Evolutionary conservation across 1,139 yeast species (phyloP), one percentile per base, ranked within the genome.

Genomic region (Saccharomycopsis hybrid): DNA sequence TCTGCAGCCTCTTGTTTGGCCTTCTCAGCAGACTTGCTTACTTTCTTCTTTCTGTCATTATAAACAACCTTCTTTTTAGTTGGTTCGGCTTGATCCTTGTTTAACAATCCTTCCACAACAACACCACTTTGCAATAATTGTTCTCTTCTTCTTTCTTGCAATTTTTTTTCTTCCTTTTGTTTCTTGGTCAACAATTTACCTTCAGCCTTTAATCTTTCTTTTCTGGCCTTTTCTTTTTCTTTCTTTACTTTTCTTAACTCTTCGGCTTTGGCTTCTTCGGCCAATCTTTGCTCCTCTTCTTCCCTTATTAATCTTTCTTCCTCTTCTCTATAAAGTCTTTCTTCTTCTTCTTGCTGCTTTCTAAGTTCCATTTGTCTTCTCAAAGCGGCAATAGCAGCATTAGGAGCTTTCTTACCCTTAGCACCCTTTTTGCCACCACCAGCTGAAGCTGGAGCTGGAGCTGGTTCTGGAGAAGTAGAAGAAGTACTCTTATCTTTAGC

Each of bases 171-270:
- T 68, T 90, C 97, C 69, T 86, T 88, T 72, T 92, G 98, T 65
- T 90, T 92, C 72, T 87, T 92, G 54, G 97, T 86, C 64, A 85
- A 68, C 52, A 79, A 76, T 61, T 85, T 92, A 62, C 99, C 99
- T 68, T 90, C 96, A 29, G 96, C 95, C 70, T 87, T 86, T 66
- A 85, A 73, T 67, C 81, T 85, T 61, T 84, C 92, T 60, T 75
- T 80, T 73, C 84, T 78, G 62, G 82, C 79, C 69, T 79, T 87
- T 62, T 84, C 94, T 63, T 83, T 92, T 62, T 87, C 96, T 66
- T 81, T 88, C 71, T 82, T 86, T 54, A 78, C 83, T 65, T 74
- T 77, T 50, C 83, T 86, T 59, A 81, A 92, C 66, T 86, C 95
- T 59, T 73, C 73, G 45, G 69, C 77, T 28, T 74, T 76, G 56